Evolutionary conservation across 176 grass and related monocot species (phyloP).

Genomic region (Ananas comosus): DNA sequence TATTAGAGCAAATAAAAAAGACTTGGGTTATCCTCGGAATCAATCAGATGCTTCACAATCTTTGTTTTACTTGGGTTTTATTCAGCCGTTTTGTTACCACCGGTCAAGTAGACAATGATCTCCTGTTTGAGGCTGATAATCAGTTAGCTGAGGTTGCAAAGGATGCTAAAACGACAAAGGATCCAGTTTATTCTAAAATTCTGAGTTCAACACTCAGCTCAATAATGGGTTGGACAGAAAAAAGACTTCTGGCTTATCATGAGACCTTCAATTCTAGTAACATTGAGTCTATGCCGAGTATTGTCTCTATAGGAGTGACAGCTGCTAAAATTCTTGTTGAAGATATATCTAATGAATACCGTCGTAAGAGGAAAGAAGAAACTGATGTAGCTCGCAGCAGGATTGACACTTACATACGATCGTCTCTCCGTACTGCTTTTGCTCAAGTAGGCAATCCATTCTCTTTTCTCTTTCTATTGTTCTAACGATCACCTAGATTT

Average conservation of each 20-base stretch:
- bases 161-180: slow-evolving; percentile 87
- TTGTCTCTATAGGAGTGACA: slow-evolving; percentile 84
- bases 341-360: slow-evolving; percentile 98
- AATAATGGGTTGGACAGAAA: slow-evolving; percentile 94
- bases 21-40: slow-evolving; percentile 90
- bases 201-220: slow-evolving; percentile 86
- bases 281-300: slow-evolving; percentile 89
- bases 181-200: slow-evolving; percentile 87
- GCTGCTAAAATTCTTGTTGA: slow-evolving; percentile 86
- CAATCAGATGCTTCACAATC: slow-evolving; percentile 81
- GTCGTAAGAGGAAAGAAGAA: slow-evolving; percentile 81
- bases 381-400: slow-evolving; percentile 80
- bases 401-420: slow-evolving; percentile 86
- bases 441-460: slow-evolving; percentile 55
- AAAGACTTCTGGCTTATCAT: slow-evolving; percentile 96
- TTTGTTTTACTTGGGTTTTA: slow-evolving; percentile 95
- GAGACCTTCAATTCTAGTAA: slow-evolving; percentile 84
- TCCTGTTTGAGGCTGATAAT: slow-evolving; percentile 74
- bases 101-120: slow-evolving; percentile 76
- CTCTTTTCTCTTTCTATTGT: too few species aligned
- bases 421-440: slow-evolving; percentile 90
- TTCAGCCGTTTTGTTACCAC: slow-evolving; percentile 76
- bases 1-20: slow-evolving; percentile 94
- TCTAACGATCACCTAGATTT: too few species aligned
- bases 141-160: slow-evolving; percentile 81